phyloP scores from a whole-genome alignment of 225 moss, liverwort and hornwort genomes.

The Polytrichum formosum region DNA sequence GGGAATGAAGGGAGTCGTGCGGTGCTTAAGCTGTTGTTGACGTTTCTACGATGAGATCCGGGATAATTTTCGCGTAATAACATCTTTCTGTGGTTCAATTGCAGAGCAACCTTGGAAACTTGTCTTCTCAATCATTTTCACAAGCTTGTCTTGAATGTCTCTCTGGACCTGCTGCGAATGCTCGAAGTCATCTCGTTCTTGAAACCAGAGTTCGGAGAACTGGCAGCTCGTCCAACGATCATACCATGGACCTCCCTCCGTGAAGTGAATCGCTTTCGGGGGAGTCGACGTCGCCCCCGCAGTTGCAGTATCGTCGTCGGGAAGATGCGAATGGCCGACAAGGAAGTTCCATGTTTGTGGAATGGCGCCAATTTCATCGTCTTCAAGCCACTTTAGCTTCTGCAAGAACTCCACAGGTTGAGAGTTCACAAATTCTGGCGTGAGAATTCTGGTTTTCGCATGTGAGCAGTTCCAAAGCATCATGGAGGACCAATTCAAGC shows the following conservation, averaged over 20 bases:
- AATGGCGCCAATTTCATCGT: constrained; percentile 20
- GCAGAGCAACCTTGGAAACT: background rate
- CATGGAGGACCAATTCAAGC: constrained; percentile 28
- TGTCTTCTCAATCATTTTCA: constrained; percentile 8
- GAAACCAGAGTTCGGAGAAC: constrained; percentile 16
- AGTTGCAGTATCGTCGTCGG: background rate
- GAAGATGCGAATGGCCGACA: constrained; percentile 14
- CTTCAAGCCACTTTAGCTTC: constrained; percentile 22
- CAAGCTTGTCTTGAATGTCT: constrained; percentile 5
- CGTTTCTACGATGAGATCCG: no score
- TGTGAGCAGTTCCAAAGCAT: constrained; percentile 24
- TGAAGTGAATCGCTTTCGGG: constrained; percentile 23
- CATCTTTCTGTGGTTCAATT: background rate
- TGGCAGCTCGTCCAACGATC: constrained; percentile 14
- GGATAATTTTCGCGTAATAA: no score
- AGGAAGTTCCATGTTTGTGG: constrained; percentile 30
- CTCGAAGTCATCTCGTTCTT: constrained; percentile 12
- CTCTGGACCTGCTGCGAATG: constrained; percentile 2
- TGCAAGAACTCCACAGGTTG: constrained; percentile 14
- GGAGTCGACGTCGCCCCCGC: background rate
- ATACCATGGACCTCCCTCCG: constrained; percentile 27
- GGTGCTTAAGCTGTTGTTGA: no score
- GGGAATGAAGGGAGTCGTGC: no score
- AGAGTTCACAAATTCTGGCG: background rate
- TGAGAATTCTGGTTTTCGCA: constrained; percentile 11